phyloP scores from a whole-genome alignment of 148 eudicot genomes.

The Suaeda aralocaspica region DNA sequence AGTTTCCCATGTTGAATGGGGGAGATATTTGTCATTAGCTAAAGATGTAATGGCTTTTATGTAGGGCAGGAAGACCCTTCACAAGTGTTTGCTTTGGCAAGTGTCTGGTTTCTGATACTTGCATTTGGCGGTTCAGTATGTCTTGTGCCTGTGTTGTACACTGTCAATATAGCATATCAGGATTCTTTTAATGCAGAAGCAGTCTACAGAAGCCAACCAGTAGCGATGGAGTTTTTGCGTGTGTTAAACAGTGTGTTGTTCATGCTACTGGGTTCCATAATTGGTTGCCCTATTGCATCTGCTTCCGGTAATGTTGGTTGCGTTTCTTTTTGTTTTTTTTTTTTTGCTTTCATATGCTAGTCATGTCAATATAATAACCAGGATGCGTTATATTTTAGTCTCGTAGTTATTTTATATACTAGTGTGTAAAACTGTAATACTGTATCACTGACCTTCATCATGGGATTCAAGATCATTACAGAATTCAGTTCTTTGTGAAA shows the following conservation, averaged over 20 bases:
- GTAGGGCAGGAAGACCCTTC: conserved; percentile 99
- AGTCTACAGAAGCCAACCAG: conserved; percentile 38
- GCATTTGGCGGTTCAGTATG: conserved; percentile 69
- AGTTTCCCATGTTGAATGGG: background rate
- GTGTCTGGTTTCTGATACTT: conserved; percentile 88
- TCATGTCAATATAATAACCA: background rate
- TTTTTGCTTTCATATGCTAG: background rate
- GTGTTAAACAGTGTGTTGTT: conserved; percentile 53
- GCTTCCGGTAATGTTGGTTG: conserved; percentile 71
- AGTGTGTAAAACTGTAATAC: too few relatives aligned
- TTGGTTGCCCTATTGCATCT: conserved; percentile 85
- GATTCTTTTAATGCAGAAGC: conserved; percentile 49
- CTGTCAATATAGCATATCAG: conserved; percentile 57
- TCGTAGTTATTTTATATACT: too few relatives aligned
- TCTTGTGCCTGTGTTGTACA: conserved; percentile 67
- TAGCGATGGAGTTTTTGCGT: conserved; percentile 37
- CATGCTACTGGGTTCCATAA: conserved; percentile 58
- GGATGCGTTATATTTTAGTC: background rate
- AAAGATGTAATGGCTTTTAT: conserved; percentile 64
- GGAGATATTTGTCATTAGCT: conserved; percentile 27
- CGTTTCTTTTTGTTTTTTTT: background rate
- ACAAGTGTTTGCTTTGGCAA: conserved; percentile 83
- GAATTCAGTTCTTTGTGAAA: background rate
- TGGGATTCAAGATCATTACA: background rate
- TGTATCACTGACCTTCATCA: background rate